Percentiles rank a stretch among this genome's conserved stretches.
Evolutionary conservation across 2,329 filamentous ascomycete genomes (phyloP).

Genomic region (Pseudogymnoascus verrucosus): DNA sequence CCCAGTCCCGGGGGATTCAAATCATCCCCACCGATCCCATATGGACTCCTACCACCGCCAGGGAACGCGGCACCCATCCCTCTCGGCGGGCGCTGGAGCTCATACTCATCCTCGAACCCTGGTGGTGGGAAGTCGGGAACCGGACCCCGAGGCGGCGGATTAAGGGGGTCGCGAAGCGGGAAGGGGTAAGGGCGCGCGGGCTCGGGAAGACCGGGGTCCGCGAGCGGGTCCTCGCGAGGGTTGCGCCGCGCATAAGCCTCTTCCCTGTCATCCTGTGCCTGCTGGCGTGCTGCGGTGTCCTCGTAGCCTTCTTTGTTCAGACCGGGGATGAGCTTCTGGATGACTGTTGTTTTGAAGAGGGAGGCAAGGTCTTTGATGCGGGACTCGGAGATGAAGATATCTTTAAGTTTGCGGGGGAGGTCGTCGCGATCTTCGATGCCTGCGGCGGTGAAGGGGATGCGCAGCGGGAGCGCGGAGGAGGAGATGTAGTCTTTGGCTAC

Average conservation of each 20-base stretch:
- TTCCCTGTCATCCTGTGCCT: constrained; percentile 34
- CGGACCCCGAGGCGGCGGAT: constrained; percentile 50
- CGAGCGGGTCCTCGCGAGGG: constrained; percentile 32
- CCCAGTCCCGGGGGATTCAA: constrained; percentile 80
- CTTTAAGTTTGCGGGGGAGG: constrained; percentile 41
- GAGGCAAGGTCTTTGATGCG: constrained; percentile 62
- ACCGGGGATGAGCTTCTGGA: constrained; percentile 75
- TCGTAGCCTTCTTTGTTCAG: constrained; percentile 74
- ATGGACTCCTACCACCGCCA: constrained; percentile 44
- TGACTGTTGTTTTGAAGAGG: constrained; percentile 67
- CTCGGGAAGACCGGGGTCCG: constrained; percentile 44
- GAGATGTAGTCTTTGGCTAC: constrained; percentile 68
- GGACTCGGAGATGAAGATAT: constrained; percentile 65
- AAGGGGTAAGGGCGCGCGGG: constrained; percentile 63
- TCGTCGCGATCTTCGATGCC: constrained; percentile 45
- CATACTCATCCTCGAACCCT: constrained; percentile 87
- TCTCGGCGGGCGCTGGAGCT: constrained; percentile 63
- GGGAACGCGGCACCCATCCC: constrained; percentile 30
- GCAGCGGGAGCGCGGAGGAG: constrained; percentile 45
- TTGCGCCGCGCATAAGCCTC: constrained; percentile 36
- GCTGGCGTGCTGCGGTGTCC: constrained; percentile 39
- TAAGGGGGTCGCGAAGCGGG: constrained; percentile 49
- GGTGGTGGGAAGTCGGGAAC: constrained; percentile 78
- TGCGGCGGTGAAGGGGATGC: constrained; percentile 41
- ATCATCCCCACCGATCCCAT: constrained; percentile 75